Evolutionary conservation across 2,329 filamentous ascomycete genomes (phyloP), one percentile per base, ranked within the genome.

Genomic region (Biscogniauxia mediterranea): DNA sequence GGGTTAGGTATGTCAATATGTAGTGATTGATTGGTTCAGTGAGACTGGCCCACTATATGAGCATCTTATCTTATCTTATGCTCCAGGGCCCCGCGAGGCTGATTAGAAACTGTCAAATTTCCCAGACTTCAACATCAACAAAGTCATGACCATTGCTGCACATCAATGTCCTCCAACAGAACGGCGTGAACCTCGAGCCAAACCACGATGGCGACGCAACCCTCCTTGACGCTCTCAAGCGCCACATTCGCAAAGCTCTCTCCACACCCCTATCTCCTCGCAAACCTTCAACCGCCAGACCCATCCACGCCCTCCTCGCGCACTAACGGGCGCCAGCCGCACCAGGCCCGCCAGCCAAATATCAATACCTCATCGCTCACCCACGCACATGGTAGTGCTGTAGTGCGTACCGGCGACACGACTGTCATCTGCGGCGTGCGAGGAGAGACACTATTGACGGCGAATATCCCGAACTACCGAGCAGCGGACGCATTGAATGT

Each of bases 381-480:
- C 0, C 93, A 99, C 75, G 90, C 92, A 59, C 89, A 96, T 73
- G 95, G 95, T 56, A 96, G 92, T 70, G 90, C 94, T 0, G 89
- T 98, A 0, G 90, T 98, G 55, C 87, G 95, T 42, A 81, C 91
- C 56, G 95, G 95, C 54, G 92, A 96, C 75, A 98, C 94, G 1
- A 93, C 92, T 0, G 92, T 93, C n/a, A 93, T 99, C 46, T 97
- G 93, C 73, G 95, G 94, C 60, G 87, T 99, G 20, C 87, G 94
- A 52, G 93, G 84, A 57, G 95, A 99, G 78, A 88, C 96, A 6
- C 81, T 99, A 25, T 82, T 88, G 54, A 88, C 90, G 2, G 83
- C 85, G 55, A 87, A 92, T 73, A 91, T 96, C 61, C 88, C 89
- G 54, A 87, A 86, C 69, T 89, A 83, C 76, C 79, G 89, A 64